phyloP scores from a whole-genome alignment of 495 filamentous ascomycete species.

The Penicillium arizonense region DNA sequence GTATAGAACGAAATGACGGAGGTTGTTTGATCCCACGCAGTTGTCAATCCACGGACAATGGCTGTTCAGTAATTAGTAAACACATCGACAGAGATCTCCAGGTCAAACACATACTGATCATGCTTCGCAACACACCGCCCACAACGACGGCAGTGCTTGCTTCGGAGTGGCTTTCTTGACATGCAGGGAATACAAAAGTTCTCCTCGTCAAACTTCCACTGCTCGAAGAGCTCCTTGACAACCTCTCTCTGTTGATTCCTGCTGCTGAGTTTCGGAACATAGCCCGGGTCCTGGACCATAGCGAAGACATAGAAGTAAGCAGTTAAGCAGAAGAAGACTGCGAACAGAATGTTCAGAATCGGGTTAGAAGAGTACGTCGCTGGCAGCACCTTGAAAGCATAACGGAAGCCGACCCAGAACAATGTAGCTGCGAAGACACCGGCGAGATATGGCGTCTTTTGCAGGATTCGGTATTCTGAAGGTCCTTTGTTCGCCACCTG shows the following conservation, averaged over 20 bases:
- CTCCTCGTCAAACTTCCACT: slow-evolving; percentile 88
- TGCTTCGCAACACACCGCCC: slow-evolving; percentile 92
- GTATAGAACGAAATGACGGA: slow-evolving; percentile 92
- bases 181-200: slow-evolving; percentile 95
- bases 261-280: slow-evolving; percentile 87
- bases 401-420: slow-evolving; percentile 79
- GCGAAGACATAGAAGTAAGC: slow-evolving; percentile 82
- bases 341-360: slow-evolving; percentile 74
- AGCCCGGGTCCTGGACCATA: slow-evolving; percentile 89
- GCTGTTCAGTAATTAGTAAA: slow-evolving; percentile 54
- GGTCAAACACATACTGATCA: slow-evolving; percentile 72
- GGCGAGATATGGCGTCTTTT: slow-evolving; percentile 88
- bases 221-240: slow-evolving; percentile 76
- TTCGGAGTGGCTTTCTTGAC: slow-evolving; percentile 84
- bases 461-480: slow-evolving; percentile 78
- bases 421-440: slow-evolving; percentile 89
- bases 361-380: slow-evolving; percentile 63
- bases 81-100: neutral
- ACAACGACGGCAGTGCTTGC: slow-evolving; percentile 92
- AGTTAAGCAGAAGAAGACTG: slow-evolving; percentile 59
- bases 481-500: slow-evolving; percentile 78
- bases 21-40: slow-evolving; percentile 91
- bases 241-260: slow-evolving; percentile 82
- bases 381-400: slow-evolving; percentile 70
- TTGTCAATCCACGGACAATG: slow-evolving; percentile 99